Evolutionary conservation across 805 yeast species (phyloP).

Genomic region (Candida arabinofermentans): DNA sequence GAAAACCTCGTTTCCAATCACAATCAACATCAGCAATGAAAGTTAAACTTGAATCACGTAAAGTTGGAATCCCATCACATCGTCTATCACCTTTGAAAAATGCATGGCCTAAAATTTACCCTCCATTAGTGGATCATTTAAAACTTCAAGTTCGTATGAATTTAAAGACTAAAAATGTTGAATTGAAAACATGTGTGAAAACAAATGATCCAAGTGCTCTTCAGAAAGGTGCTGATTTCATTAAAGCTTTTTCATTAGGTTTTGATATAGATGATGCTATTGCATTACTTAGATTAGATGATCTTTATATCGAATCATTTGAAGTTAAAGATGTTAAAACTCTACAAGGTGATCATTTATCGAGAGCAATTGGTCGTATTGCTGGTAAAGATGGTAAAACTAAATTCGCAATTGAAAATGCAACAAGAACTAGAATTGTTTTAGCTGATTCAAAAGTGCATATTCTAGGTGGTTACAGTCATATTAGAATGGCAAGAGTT

Average conservation of each 20-base stretch:
- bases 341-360: slow-evolving; percentile 89
- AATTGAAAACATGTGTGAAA: slow-evolving; percentile 74
- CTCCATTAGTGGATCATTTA: slow-evolving; percentile 92
- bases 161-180: slow-evolving; percentile 79
- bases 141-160: slow-evolving; percentile 97
- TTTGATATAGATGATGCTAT: slow-evolving; percentile 97
- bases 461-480: slow-evolving; percentile 94
- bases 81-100: slow-evolving; percentile 91
- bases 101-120: slow-evolving; percentile 91
- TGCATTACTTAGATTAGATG: slow-evolving; percentile 90
- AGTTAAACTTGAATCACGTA: slow-evolving; percentile 81
- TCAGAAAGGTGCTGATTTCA: slow-evolving; percentile 97
- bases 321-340: slow-evolving; percentile 97
- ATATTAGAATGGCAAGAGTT: slow-evolving; percentile 97
- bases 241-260: slow-evolving; percentile 92
- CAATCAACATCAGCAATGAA: slow-evolving; percentile 59
- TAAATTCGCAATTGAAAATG: slow-evolving; percentile 96
- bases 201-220: slow-evolving; percentile 92
- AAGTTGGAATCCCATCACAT: slow-evolving; percentile 94
- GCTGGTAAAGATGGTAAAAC: slow-evolving; percentile 99
- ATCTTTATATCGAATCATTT: slow-evolving; percentile 92
- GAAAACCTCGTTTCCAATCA: slow-evolving; percentile 80
- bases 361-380: slow-evolving; percentile 98
- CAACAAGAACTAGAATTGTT: slow-evolving; percentile 96
- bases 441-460: slow-evolving; percentile 96